These are phyloP conservation scores for Colletotrichum somersetense DNA, from an alignment of 2,329 filamentous ascomycete genomes.

Conservation along the genomic window DNA sequence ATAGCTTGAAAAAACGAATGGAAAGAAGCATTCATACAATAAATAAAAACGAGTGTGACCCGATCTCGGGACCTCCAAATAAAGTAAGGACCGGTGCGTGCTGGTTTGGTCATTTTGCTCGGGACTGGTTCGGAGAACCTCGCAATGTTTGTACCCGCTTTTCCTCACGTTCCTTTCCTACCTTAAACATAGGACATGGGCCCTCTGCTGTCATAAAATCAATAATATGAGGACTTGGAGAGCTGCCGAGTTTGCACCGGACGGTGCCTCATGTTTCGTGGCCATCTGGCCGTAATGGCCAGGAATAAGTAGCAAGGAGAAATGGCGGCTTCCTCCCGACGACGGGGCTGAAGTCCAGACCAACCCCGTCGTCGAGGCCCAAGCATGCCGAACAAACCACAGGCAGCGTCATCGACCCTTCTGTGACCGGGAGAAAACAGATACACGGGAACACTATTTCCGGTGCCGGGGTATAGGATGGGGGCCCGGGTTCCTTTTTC, in stretches of 20 bases:
- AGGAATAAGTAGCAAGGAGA: conserved; percentile 29
- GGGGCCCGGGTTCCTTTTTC: conserved; percentile 12
- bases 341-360: conserved; percentile 13
- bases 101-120: conserved; percentile 16
- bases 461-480: conserved; percentile 13
- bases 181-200: conserved; percentile 34
- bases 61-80: not conserved
- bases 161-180: conserved; percentile 21
- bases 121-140: conserved; percentile 38
- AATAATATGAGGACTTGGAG: conserved; percentile 8
- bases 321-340: conserved; percentile 13
- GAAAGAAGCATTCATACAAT: not conserved
- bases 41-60: conserved; percentile 2
- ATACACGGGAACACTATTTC: conserved; percentile 21
- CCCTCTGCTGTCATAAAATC: conserved; percentile 26
- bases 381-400: conserved; percentile 22
- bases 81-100: conserved; percentile 25
- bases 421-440: conserved; percentile 16
- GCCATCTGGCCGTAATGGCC: not conserved
- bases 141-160: conserved; percentile 37
- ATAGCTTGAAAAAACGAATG: not conserved
- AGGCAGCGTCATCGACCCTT: conserved; percentile 34
- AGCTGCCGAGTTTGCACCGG: not conserved
- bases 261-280: not conserved
- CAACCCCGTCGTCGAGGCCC: conserved; percentile 18